These are phyloP conservation scores for Ilyonectria sp. DNA, from an alignment of 2,329 filamentous ascomycete species.

Conservation along the genomic window DNA sequence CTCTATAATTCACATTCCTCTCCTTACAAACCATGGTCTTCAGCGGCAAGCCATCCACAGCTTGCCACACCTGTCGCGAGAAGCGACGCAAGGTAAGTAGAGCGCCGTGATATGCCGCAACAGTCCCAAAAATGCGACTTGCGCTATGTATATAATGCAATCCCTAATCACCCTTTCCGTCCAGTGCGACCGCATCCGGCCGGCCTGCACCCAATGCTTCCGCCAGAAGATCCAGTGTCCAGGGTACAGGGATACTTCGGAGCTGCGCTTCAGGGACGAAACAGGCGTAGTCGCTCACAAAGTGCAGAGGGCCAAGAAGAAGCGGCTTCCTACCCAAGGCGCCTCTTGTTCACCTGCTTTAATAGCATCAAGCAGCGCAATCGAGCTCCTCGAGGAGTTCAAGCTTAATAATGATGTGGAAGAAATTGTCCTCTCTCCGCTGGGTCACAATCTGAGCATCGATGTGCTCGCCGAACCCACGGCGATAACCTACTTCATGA, in stretches of 20 bases:
- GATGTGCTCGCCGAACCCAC: conserved; percentile 19
- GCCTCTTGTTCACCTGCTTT: too few species aligned
- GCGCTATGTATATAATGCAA: neutral
- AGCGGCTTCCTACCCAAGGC: neutral
- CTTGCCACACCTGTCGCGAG: conserved; percentile 47
- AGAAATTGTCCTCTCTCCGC: neutral
- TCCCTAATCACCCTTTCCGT: conserved; percentile 2
- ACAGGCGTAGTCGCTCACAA: conserved; percentile 42
- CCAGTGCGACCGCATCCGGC: conserved; percentile 46
- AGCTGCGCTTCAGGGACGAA: conserved; percentile 47
- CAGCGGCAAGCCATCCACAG: conserved; percentile 48
- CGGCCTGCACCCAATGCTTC: conserved; percentile 47
- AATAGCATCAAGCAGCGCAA: neutral
- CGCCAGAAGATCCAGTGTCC: conserved; percentile 45
- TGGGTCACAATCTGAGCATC: neutral
- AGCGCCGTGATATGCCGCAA: neutral
- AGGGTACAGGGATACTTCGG: conserved; percentile 45
- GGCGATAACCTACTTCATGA: conserved; percentile 45
- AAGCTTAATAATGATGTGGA: neutral
- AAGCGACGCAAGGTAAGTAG: conserved; percentile 44
- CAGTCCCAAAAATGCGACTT: neutral
- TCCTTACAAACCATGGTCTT: conserved; percentile 44
- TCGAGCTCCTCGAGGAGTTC: too few species aligned
- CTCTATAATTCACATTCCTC: neutral
- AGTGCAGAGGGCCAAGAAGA: conserved; percentile 24